phyloP scores from a whole-genome alignment of 2,329 filamentous ascomycete species.

The Paracamarosporium sp. region DNA sequence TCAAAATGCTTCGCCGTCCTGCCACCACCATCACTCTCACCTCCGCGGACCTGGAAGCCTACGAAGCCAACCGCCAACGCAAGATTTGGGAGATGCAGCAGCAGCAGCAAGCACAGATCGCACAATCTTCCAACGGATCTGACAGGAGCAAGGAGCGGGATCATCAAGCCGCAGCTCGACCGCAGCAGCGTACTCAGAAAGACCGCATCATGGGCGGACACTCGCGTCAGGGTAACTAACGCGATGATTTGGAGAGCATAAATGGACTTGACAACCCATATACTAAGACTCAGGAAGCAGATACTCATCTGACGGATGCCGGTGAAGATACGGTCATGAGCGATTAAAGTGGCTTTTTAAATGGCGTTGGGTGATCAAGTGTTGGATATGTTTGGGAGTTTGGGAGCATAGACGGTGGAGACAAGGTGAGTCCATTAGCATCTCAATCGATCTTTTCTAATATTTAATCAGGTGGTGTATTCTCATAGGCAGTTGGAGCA shows the following conservation, averaged over 20 bases:
- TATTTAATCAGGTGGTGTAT: not conserved
- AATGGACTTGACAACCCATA: not conserved
- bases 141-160: slow-evolving; percentile 18
- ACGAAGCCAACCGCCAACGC: slow-evolving; percentile 66
- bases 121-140: slow-evolving; percentile 25
- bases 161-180: slow-evolving; percentile 7
- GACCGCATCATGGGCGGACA: slow-evolving; percentile 41
- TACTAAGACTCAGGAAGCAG: not conserved
- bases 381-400: not conserved
- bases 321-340: not conserved
- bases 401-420: not conserved
- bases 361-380: not conserved
- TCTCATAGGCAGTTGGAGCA: not conserved
- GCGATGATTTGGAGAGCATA: not conserved
- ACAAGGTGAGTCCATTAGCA: not conserved
- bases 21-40: slow-evolving; percentile 73
- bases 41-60: slow-evolving; percentile 72
- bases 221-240: slow-evolving; percentile 17
- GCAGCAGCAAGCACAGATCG: slow-evolving; percentile 20
- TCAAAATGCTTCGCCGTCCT: slow-evolving; percentile 68
- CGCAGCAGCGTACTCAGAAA: slow-evolving; percentile 31
- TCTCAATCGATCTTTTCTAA: not conserved
- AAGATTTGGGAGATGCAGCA: slow-evolving; percentile 39
- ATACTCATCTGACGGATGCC: not conserved
- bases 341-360: not conserved